A percentile compares a stretch with the other conserved stretches of the same genome.
Conservation (phyloP, 805 yeast genomes). For the Candida manassasensis region DNA sequence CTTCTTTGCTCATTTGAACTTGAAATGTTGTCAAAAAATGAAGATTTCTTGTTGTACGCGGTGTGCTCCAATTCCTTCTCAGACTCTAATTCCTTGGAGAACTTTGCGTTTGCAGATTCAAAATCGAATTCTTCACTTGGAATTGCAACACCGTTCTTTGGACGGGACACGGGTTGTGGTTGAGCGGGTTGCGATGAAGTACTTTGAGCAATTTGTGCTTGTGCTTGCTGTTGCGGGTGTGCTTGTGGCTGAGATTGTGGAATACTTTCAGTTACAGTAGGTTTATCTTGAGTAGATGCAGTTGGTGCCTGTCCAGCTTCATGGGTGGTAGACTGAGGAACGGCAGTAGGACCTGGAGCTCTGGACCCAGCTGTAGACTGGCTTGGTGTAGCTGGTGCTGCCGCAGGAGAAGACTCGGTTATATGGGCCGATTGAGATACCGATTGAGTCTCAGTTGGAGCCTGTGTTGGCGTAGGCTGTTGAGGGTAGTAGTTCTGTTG, state of each 20-base stretch:
- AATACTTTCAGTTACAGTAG: slow-evolving; percentile 6
- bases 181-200: slow-evolving; percentile 8
- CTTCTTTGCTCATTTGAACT: slow-evolving; percentile 53
- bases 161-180: slow-evolving; percentile 13
- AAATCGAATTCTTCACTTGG: slow-evolving; percentile 71
- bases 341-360: slow-evolving; percentile 2
- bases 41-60: slow-evolving; percentile 69
- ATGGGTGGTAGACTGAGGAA: slow-evolving; percentile 3
- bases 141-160: slow-evolving; percentile 23
- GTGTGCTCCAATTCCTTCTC: slow-evolving; percentile 27
- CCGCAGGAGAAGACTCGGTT: slow-evolving; percentile 5
- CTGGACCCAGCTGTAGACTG: slow-evolving; percentile 4
- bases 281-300: slow-evolving; percentile 7
- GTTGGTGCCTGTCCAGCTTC: slow-evolving; percentile 7
- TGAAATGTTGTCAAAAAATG: slow-evolving; percentile 86
- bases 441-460: slow-evolving; percentile 6
- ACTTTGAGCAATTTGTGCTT: slow-evolving; percentile 4
- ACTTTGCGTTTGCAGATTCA: slow-evolving; percentile 66
- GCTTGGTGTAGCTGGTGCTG: slow-evolving; percentile 4
- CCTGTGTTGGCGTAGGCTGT: slow-evolving; percentile 9
- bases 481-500: slow-evolving; percentile 13
- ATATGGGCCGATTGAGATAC: background rate
- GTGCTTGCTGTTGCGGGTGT: slow-evolving; percentile 8
- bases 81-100: slow-evolving; percentile 45
- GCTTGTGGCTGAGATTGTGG: slow-evolving; percentile 12